Evolutionary conservation across 768 basidiomycete species (phyloP).

Genomic region (Russula compacta): DNA sequence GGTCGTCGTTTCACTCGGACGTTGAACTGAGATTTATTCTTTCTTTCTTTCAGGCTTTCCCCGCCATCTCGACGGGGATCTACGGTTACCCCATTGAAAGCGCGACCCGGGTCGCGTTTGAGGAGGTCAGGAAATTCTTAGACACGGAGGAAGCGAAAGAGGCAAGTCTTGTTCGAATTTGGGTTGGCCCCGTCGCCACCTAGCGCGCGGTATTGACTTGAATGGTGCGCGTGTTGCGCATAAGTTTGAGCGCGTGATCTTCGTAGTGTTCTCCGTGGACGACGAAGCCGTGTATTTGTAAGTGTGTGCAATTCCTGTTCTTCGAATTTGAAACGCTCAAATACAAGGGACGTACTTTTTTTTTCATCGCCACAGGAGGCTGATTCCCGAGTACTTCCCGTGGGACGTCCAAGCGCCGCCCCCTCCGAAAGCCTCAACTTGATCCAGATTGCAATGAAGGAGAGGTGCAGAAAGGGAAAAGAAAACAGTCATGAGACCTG

Average conservation of each 20-base stretch:
- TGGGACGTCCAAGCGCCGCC: not conserved
- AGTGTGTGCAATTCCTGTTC: slow-evolving; percentile 21
- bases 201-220: not conserved
- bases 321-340: not conserved
- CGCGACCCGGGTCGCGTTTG: slow-evolving; percentile 64
- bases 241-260: slow-evolving; percentile 59
- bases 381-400: slow-evolving; percentile 12
- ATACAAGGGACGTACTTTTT: not conserved
- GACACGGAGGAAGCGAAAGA: slow-evolving; percentile 42
- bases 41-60: slow-evolving; percentile 51
- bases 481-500: not conserved
- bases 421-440: not conserved
- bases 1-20: too few relatives aligned
- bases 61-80: slow-evolving; percentile 69
- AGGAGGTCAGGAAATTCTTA: slow-evolving; percentile 45
- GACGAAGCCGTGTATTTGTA: slow-evolving; percentile 62
- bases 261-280: slow-evolving; percentile 60
- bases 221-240: not conserved
- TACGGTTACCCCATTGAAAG: slow-evolving; percentile 70
- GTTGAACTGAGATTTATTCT: not conserved
- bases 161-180: slow-evolving; percentile 17
- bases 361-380: not conserved
- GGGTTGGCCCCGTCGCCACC: not conserved
- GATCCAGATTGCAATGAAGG: not conserved
- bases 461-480: not conserved